Evolutionary conservation across 1,139 yeast genomes (phyloP).

Genomic region (Debaryomycetaceae sp.): DNA sequence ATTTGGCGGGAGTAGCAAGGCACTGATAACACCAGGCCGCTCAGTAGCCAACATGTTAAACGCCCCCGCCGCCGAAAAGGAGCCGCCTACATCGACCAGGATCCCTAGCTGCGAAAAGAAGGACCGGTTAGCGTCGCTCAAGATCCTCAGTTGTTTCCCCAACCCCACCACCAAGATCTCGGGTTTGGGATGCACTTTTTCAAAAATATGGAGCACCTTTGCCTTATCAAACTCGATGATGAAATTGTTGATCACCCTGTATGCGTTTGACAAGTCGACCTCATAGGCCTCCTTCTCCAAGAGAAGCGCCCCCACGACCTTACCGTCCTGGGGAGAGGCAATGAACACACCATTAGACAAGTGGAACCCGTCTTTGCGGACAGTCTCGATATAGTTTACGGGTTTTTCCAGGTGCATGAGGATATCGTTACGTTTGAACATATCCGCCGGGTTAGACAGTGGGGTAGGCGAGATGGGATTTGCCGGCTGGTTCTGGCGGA

Average conservation of each 20-base stretch:
- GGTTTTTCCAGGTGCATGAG: conserved; percentile 35
- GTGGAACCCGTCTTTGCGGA: conserved; percentile 30
- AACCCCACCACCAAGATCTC: conserved; percentile 65
- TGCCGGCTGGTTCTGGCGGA: background rate
- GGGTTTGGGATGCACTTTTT: conserved; percentile 63
- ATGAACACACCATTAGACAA: conserved; percentile 26
- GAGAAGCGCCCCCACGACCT: conserved; percentile 45
- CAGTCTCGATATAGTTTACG: conserved; percentile 32
- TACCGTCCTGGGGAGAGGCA: conserved; percentile 36
- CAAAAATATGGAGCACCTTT: conserved; percentile 37
- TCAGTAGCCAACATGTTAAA: conserved; percentile 74
- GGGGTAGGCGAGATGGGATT: conserved; percentile 23
- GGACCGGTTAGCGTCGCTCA: conserved; percentile 43
- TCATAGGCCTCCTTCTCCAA: conserved; percentile 56
- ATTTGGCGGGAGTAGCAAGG: conserved; percentile 61
- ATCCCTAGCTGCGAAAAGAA: conserved; percentile 50
- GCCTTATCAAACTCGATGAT: conserved; percentile 28
- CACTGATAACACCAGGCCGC: conserved; percentile 62
- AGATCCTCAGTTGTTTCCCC: conserved; percentile 51
- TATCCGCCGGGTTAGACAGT: conserved; percentile 35
- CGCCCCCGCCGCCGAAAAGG: conserved; percentile 54
- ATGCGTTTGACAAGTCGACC: conserved; percentile 36
- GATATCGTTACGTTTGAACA: conserved; percentile 34
- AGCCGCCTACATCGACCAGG: conserved; percentile 58
- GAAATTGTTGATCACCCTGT: conserved; percentile 30